phyloP scores from a whole-genome alignment of 2,329 filamentous ascomycete species.

The Xylariaceae sp. region DNA sequence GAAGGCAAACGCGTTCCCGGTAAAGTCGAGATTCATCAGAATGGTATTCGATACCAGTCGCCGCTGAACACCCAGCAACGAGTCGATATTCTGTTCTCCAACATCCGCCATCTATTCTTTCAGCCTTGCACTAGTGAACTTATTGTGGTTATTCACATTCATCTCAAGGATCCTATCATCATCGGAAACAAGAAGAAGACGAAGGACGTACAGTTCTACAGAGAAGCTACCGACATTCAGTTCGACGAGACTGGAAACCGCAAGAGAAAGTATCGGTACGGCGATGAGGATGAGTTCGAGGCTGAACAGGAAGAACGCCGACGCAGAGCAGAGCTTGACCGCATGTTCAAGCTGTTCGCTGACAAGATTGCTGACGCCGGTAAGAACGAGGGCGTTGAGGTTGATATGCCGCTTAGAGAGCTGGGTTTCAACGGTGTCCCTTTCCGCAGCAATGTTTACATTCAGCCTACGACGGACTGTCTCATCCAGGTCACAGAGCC shows the following conservation, averaged over 20 bases:
- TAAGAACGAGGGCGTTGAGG: conserved; percentile 82
- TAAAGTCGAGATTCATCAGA: conserved; percentile 96
- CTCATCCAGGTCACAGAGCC: conserved; percentile 95
- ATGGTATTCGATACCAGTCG: conserved; percentile 92
- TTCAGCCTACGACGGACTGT: conserved; percentile 94
- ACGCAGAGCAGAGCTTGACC: conserved; percentile 84
- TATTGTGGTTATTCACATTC: conserved; percentile 96
- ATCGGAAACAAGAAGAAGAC: conserved; percentile 97
- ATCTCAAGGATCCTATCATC: conserved; percentile 96
- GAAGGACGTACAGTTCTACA: conserved; percentile 96
- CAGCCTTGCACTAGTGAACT: conserved; percentile 94
- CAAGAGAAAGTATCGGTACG: conserved; percentile 95
- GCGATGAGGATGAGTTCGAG: conserved; percentile 97
- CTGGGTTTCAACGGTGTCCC: conserved; percentile 96
- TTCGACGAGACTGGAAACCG: conserved; percentile 98
- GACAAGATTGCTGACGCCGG: conserved; percentile 97
- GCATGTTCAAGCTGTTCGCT: conserved; percentile 91
- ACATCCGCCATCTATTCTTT: conserved; percentile 98
- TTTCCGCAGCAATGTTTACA: conserved; percentile 88
- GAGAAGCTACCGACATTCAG: conserved; percentile 96
- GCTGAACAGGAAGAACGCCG: conserved; percentile 95
- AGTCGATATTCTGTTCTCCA: conserved; percentile 94
- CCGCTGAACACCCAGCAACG: conserved; percentile 72
- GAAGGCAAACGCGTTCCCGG: conserved; percentile 96
- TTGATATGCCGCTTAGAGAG: conserved; percentile 95